These are phyloP conservation scores for Lachancea nothofagi DNA, from an alignment of 805 yeast genomes.

Conservation along the genomic window DNA sequence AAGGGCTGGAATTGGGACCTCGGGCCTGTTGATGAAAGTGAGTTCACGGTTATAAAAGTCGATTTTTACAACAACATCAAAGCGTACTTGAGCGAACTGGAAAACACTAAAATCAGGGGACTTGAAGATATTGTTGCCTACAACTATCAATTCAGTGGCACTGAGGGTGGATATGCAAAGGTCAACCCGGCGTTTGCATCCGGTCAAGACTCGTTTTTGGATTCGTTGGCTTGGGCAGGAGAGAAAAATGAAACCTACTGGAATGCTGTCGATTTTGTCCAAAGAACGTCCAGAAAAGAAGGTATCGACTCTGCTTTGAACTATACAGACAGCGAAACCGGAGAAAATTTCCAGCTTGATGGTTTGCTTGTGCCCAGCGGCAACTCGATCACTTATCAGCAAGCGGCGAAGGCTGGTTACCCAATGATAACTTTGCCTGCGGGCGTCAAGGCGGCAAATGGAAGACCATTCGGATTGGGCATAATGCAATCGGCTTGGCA, in stretches of 20 bases:
- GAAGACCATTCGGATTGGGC: constrained; percentile 29
- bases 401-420: constrained; percentile 31
- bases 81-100: constrained; percentile 21
- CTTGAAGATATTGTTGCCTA: constrained; percentile 28
- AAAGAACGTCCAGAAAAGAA: constrained; percentile 28
- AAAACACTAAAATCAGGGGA: constrained; percentile 23
- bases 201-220: constrained; percentile 29
- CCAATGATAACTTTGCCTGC: constrained; percentile 29
- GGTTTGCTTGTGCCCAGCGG: constrained; percentile 24
- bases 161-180: constrained; percentile 25
- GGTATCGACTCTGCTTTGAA: constrained; percentile 31
- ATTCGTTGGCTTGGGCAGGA: constrained; percentile 27
- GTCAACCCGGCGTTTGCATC: constrained; percentile 27
- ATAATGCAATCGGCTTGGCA: constrained; percentile 29
- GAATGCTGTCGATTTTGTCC: constrained; percentile 28
- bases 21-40: constrained; percentile 28
- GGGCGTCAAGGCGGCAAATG: constrained; percentile 16
- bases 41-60: constrained; percentile 29
- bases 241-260: constrained; percentile 28
- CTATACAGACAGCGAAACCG: constrained; percentile 24
- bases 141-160: constrained; percentile 22
- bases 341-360: constrained; percentile 25
- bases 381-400: constrained; percentile 25
- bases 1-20: constrained; percentile 32
- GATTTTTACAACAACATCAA: constrained; percentile 29